Conservation (phyloP, 108 stramenopile genomes). For the Nannochloropsis gaditana region DNA sequence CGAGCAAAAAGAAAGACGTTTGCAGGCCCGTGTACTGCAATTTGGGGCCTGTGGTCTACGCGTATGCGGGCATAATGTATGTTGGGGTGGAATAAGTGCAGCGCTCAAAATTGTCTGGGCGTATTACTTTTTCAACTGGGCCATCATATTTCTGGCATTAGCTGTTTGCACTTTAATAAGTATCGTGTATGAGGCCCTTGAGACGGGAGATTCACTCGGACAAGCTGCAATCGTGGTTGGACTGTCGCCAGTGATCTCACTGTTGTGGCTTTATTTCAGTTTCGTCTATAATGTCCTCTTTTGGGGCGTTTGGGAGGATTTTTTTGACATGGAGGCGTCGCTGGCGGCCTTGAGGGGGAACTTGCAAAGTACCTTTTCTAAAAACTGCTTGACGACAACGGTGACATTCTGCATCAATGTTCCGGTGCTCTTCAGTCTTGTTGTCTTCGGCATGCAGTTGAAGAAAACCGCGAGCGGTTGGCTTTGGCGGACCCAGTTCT, state of each 20-base stretch:
- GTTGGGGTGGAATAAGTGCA: not conserved
- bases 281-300: not conserved
- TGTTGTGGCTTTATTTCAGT: not conserved
- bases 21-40: not conserved
- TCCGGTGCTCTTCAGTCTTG: not conserved
- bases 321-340: slow-evolving; percentile 6
- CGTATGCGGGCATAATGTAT: not conserved
- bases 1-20: not conserved
- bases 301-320: slow-evolving; percentile 6
- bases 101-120: not conserved
- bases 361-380: not conserved
- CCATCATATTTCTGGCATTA: not conserved
- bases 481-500: slow-evolving; percentile 11
- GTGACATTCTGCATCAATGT: not conserved
- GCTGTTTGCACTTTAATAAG: slow-evolving; percentile 10
- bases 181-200: not conserved
- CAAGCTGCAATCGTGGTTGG: slow-evolving; percentile 10
- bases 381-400: not conserved
- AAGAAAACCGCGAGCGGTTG: not conserved
- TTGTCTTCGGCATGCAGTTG: not conserved
- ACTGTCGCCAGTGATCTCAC: not conserved
- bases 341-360: not conserved
- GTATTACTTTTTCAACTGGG: slow-evolving; percentile 18
- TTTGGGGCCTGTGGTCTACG: slow-evolving; percentile 5
- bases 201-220: not conserved